phyloP scores from a whole-genome alignment of 768 basidiomycete genomes.

The Panaeolus cyanescens region DNA sequence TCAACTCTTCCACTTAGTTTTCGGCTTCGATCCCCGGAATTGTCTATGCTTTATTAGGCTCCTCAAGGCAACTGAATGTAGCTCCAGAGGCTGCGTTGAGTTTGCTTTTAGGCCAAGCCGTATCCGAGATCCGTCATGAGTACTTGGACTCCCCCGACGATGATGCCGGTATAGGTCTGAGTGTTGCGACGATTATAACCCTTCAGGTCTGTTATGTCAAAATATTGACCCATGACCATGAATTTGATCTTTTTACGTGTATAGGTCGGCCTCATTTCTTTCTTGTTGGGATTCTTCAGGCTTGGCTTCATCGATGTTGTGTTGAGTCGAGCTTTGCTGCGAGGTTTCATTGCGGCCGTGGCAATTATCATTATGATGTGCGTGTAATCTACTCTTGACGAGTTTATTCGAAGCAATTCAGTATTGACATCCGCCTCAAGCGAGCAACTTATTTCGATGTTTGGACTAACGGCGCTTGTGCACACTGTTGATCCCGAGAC shows the following conservation, averaged over 20 bases:
- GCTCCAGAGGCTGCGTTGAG: slow-evolving; percentile 90
- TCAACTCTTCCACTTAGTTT: slow-evolving; percentile 46
- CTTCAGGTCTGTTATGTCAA: slow-evolving; percentile 69
- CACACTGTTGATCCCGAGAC: slow-evolving; percentile 59
- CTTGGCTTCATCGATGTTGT: slow-evolving; percentile 95
- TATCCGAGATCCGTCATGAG: slow-evolving; percentile 66
- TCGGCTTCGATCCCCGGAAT: slow-evolving; percentile 86
- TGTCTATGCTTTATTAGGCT: slow-evolving; percentile 89
- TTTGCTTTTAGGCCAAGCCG: slow-evolving; percentile 84
- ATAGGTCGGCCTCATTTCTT: slow-evolving; percentile 84
- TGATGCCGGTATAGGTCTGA: slow-evolving; percentile 57
- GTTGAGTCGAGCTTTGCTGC: slow-evolving; percentile 82
- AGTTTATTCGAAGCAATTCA: background rate
- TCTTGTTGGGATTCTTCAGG: slow-evolving; percentile 82
- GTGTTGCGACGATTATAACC: slow-evolving; percentile 79
- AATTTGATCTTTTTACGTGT: background rate
- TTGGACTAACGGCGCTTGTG: slow-evolving; percentile 68
- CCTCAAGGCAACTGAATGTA: slow-evolving; percentile 78
- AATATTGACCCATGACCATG: background rate
- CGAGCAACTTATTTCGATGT: slow-evolving; percentile 88
- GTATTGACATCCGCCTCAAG: slow-evolving; percentile 33
- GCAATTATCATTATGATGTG: slow-evolving; percentile 86
- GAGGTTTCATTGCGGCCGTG: slow-evolving; percentile 86
- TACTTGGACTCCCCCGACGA: slow-evolving; percentile 40
- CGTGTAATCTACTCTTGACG: slow-evolving; percentile 28